phyloP scores from a whole-genome alignment of 2,329 filamentous ascomycete genomes.

The Tolypocladium paradoxum region DNA sequence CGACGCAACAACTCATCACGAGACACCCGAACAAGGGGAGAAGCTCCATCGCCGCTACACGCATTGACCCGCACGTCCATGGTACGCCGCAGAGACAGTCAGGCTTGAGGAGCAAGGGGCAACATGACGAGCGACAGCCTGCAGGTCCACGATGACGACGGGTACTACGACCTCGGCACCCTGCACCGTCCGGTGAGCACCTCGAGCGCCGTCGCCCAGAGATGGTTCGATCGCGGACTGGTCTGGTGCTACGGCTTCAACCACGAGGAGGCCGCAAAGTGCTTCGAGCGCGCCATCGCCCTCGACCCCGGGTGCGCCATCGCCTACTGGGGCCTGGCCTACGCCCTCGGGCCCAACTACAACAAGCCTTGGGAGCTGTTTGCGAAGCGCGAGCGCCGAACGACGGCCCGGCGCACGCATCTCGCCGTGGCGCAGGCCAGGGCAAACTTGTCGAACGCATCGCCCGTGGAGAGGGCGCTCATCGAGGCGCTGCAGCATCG shows the following conservation, averaged over 20 bases:
- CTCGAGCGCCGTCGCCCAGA: constrained; percentile 37
- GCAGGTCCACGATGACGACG: constrained; percentile 1
- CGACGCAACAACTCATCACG: neutral
- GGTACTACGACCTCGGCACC: constrained; percentile 51
- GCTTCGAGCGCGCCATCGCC: constrained; percentile 50
- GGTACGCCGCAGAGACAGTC: neutral
- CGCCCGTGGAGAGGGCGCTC: constrained; percentile 46
- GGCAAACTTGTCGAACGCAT: constrained; percentile 6
- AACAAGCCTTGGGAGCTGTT: constrained; percentile 70
- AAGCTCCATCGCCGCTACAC: neutral
- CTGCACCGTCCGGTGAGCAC: constrained; percentile 47
- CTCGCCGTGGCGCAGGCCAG: constrained; percentile 17
- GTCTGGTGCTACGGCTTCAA: constrained; percentile 69
- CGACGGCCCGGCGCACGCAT: constrained; percentile 29
- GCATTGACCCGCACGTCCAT: neutral
- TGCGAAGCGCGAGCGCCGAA: constrained; percentile 46
- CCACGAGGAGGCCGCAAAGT: constrained; percentile 57
- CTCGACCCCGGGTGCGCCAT: constrained; percentile 46
- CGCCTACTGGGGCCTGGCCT: constrained; percentile 62
- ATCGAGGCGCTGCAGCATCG: constrained; percentile 50
- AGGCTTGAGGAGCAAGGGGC: neutral
- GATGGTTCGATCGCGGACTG: constrained; percentile 64
- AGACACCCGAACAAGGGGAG: neutral
- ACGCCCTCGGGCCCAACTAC: constrained; percentile 62
- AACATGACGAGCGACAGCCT: neutral